Evolutionary conservation across 2,329 filamentous ascomycete genomes (phyloP), one percentile per base, ranked within the genome.

Genomic region (Aspergillaceae sp.): DNA sequence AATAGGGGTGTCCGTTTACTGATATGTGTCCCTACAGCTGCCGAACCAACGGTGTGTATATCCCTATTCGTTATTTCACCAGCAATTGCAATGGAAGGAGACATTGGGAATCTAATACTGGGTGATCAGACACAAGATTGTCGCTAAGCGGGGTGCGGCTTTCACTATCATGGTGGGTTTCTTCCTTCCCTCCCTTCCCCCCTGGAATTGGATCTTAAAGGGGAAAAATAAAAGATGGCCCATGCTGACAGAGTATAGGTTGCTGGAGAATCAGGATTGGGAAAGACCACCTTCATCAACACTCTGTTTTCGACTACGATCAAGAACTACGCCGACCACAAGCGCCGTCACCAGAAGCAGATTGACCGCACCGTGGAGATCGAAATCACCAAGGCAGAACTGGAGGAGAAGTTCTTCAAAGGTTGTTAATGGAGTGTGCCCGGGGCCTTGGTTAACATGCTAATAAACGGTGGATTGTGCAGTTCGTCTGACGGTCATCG

Each of bases 331-430:
- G 92, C 92, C 80, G 92, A 98, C 74, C 91, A 98, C 82, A 95
- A 95, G 80, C 87, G 89, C 73, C 87, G 92, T 67, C 92, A 98
- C 74, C 87, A 92, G 75, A 98, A 98, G 83, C 92, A 98, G 78
- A 82, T 97, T 59, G 92, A 98, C 77, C 97, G 97, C 82, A 98
- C 92, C 7, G 92, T 98, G 56, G 94, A 98, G 77, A 98, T 98
- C 61, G 92, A 98, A 74, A 98, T 98, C 68, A 98, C 92, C 71
- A 98, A 98, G 81, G 92, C 92, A 49, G 92, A 98, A 77, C 77
- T 98, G 54, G 92, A 98, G 76, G 92, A 98, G 84, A 98, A 98
- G 78, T 98, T 98, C 80, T 98, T 98, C 85, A 98, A 98, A 81
- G 91, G 91, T 96, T 76, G 48, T 47, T 53, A 11, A 38, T 9